phyloP scores from a whole-genome alignment of 2,329 filamentous ascomycete species.

The Beauveria australis region DNA sequence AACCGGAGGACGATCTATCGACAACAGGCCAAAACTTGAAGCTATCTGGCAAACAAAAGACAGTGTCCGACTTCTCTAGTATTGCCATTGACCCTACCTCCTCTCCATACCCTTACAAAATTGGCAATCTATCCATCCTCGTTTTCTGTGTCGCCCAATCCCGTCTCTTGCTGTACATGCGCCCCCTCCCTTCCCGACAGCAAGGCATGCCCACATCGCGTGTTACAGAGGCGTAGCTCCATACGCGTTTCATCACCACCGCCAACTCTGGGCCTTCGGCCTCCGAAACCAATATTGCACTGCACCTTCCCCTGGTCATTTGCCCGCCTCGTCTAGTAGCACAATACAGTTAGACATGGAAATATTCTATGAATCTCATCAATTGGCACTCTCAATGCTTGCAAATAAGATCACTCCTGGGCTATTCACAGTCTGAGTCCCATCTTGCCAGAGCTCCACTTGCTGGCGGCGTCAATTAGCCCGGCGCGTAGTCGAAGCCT shows the following conservation, averaged over 20 bases:
- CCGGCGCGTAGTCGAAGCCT: constrained; percentile 4
- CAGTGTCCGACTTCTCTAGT: too few species aligned
- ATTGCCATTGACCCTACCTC: too few species aligned
- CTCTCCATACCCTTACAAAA: too few species aligned
- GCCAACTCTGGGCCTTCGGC: not conserved
- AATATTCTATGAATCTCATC: too few species aligned
- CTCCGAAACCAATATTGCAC: not conserved
- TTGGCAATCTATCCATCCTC: not conserved
- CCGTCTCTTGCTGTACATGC: not conserved
- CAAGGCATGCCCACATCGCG: constrained; percentile 8
- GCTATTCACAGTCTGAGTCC: not conserved
- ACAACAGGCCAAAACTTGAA: too few species aligned
- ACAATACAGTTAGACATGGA: not conserved
- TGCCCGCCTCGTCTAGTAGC: not conserved
- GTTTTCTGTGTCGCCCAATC: not conserved
- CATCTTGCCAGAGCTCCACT: not conserved
- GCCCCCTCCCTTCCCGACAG: not conserved
- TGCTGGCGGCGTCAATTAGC: not conserved
- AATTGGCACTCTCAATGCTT: not conserved
- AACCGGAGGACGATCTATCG: too few species aligned
- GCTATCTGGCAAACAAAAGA: too few species aligned
- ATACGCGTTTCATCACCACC: constrained; percentile 9
- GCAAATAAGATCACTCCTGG: not conserved
- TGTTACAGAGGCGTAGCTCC: constrained; percentile 8
- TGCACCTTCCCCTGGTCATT: too few species aligned